Base-by-base conservation (phyloP, 306 rosid species). In the Cucurbita argyrosperma region DNA sequence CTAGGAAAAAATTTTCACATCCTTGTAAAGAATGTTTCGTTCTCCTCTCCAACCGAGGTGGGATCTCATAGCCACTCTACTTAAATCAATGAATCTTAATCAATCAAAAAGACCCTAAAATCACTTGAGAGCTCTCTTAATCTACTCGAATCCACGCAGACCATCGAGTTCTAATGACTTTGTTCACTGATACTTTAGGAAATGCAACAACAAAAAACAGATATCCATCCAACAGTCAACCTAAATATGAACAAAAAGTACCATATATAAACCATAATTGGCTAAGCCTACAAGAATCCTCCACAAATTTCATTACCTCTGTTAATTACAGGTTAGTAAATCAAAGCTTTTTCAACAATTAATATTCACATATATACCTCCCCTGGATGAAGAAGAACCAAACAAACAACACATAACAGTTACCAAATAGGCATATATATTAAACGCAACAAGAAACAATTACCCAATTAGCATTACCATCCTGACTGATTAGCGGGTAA, bases 401-500 rank as follows among this genome's bases (percentile, higher is more conserved):
- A 59, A 23, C 46, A 26, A 30, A 49, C 19, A 7, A 47, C 15
- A 30, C 42, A 70, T 23, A 23, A 45, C 42, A 50, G 45, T 9
- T 14, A 70, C 35, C 57, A 15, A 69, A 49, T 49, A 13, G n/a
- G 43, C 53, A 15, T 51, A 50, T 4, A 69, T 26, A 50, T 9
- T 53, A 49, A 69, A 40, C 2, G 10, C 39, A 15, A 19, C 35
- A 53, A 2, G 30, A 70, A 59, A 75, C 10, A 56, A 64, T 76
- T 77, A 80, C 71, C 75, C 13, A 91, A 81, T 18, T 71, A 67
- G 80, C 93, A 72, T 90, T 90, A 93, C 98, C 98, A 79, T 93
- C 98, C 87, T 87, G 98, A 65, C 97, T 89, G 39, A 90, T 81
- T 56, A 93, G 90, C 61, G 98, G 98, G 66, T 93, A 93, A 79